Evolutionary conservation across 2,329 filamentous ascomycete genomes (phyloP).

Genomic region (Colletotrichum echinochloae): DNA sequence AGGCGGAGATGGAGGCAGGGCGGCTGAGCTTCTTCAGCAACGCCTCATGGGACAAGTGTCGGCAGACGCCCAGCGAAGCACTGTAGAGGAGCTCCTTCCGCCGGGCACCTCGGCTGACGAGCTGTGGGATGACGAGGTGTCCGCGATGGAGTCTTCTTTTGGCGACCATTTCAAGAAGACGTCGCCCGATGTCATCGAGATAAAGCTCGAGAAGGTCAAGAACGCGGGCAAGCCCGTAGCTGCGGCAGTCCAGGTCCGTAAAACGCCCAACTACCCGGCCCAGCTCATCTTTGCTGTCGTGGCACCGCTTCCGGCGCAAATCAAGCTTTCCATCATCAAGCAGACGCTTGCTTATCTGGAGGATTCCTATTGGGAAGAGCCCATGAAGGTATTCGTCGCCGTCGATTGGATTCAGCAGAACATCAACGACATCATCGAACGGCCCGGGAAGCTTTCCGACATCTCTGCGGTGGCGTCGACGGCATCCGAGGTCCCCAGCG

Average conservation of each 20-base stretch:
- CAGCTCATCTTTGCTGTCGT: conserved; percentile 77
- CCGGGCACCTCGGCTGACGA: conserved; percentile 62
- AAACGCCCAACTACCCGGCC: conserved; percentile 79
- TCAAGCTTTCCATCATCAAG: conserved; percentile 88
- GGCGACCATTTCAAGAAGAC: conserved; percentile 76
- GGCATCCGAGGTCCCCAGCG: conserved; percentile 63
- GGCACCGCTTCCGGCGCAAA: conserved; percentile 86
- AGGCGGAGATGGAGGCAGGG: conserved; percentile 77
- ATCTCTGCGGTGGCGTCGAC: conserved; percentile 83
- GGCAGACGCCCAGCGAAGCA: conserved; percentile 28
- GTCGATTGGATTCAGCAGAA: conserved; percentile 93
- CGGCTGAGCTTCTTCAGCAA: conserved; percentile 83
- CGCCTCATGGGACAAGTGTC: conserved; percentile 38
- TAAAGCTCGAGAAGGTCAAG: conserved; percentile 71
- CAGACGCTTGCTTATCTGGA: conserved; percentile 79
- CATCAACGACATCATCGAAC: conserved; percentile 83
- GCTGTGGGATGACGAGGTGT: conserved; percentile 87
- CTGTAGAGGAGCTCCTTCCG: conserved; percentile 34
- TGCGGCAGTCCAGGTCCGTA: conserved; percentile 74
- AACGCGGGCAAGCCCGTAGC: conserved; percentile 66
- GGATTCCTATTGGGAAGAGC: conserved; percentile 80
- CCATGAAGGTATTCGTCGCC: conserved; percentile 89
- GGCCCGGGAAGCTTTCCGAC: conserved; percentile 85
- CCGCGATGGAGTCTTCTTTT: conserved; percentile 87
- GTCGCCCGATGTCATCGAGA: conserved; percentile 74